These are phyloP conservation scores for Scleroderma citrinum DNA, from an alignment of 768 basidiomycete genomes.

Conservation along the genomic window DNA sequence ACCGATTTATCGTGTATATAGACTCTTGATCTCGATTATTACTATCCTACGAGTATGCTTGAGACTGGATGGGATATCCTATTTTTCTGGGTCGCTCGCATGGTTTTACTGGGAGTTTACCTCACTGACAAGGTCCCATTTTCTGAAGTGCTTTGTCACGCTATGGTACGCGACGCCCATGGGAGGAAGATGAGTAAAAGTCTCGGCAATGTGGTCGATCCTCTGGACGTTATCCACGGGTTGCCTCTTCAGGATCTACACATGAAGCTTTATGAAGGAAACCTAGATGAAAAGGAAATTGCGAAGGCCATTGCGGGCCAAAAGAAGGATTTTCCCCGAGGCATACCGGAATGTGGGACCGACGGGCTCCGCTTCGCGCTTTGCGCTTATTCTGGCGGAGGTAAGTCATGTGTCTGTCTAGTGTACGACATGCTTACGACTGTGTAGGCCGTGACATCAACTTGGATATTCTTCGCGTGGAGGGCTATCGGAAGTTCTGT, in stretches of 20 bases:
- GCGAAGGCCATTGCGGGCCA: conserved; percentile 87
- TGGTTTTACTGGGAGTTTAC: conserved; percentile 88
- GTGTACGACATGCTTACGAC: neutral
- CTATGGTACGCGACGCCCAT: conserved; percentile 98
- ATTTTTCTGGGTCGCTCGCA: conserved; percentile 99
- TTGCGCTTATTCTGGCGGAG: conserved; percentile 89
- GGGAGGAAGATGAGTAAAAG: conserved; percentile 99
- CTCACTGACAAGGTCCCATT: conserved; percentile 92
- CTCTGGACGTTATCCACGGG: conserved; percentile 90
- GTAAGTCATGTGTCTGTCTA: conserved; percentile 32
- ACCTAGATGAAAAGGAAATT: conserved; percentile 91
- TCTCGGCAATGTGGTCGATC: conserved; percentile 96
- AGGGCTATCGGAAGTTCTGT: conserved; percentile 99
- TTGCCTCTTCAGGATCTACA: conserved; percentile 74
- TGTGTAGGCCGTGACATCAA: conserved; percentile 88
- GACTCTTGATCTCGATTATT: conserved; percentile 73
- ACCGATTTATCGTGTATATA: conserved; percentile 22
- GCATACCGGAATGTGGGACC: conserved; percentile 97
- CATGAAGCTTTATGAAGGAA: conserved; percentile 82
- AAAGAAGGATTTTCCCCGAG: conserved; percentile 99
- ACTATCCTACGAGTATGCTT: conserved; percentile 86
- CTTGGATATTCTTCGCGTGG: conserved; percentile 89
- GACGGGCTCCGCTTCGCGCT: conserved; percentile 94
- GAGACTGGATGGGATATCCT: conserved; percentile 99
- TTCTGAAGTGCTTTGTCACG: conserved; percentile 93